These are phyloP conservation scores for Alternaria rosae DNA, from an alignment of 2,329 filamentous ascomycete species.

Conservation along the genomic window DNA sequence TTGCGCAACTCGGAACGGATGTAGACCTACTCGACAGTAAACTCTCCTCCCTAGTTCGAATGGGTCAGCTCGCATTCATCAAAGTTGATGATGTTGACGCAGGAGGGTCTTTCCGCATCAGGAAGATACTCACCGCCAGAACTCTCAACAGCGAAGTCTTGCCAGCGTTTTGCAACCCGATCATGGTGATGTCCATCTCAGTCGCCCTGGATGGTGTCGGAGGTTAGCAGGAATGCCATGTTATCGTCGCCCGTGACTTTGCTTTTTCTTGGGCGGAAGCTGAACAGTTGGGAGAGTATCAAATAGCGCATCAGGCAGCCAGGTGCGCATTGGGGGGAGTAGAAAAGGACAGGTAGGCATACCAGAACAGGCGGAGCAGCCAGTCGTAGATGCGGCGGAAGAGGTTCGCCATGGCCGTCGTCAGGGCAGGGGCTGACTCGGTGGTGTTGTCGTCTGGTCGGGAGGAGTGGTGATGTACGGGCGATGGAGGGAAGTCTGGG, in stretches of 20 bases:
- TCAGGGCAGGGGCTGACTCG: constrained; percentile 44
- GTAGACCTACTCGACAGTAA: constrained; percentile 91
- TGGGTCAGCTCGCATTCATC: constrained; percentile 36
- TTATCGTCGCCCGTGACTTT: constrained; percentile 20
- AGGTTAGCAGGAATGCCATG: constrained; percentile 29
- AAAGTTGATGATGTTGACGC: constrained; percentile 28
- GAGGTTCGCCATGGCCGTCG: constrained; percentile 77
- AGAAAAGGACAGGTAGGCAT: constrained; percentile 49
- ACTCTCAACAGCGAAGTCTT: constrained; percentile 95
- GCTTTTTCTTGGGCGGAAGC: constrained; percentile 27
- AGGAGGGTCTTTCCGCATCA: constrained; percentile 42
- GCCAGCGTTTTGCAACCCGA: constrained; percentile 96
- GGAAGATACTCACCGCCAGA: constrained; percentile 77
- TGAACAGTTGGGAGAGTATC: constrained; percentile 29
- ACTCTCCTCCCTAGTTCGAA: constrained; percentile 83
- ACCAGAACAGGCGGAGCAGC: constrained; percentile 98
- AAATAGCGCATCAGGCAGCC: constrained; percentile 40
- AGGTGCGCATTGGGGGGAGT: constrained; percentile 17
- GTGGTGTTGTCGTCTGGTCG: constrained; percentile 31
- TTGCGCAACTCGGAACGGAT: constrained; percentile 32
- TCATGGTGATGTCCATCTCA: constrained; percentile 99
- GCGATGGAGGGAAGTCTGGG: constrained; percentile 41
- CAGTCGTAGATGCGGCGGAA: constrained; percentile 98
- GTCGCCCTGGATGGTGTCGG: constrained; percentile 73
- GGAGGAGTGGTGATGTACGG: constrained; percentile 37